These are phyloP conservation scores for Syzygium aromaticum DNA, from an alignment of 345 rosid genomes.

Conservation along the genomic window DNA sequence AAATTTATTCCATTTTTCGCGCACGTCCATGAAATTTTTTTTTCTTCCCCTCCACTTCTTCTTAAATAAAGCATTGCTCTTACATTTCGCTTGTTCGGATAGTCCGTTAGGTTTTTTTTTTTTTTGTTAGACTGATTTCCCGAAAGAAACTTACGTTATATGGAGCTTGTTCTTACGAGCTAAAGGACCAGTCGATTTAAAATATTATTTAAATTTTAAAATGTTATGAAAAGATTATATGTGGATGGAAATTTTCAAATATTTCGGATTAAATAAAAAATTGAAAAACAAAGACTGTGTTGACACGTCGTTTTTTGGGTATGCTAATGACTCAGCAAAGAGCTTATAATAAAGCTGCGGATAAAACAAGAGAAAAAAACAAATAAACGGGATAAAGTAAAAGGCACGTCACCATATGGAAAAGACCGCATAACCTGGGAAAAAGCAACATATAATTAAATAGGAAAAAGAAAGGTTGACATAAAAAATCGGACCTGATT, in stretches of 20 bases:
- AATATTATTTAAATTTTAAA: background rate
- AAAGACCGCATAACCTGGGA: background rate
- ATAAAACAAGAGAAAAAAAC: background rate
- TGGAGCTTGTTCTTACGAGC: no score
- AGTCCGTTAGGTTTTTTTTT: background rate
- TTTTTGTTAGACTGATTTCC: background rate
- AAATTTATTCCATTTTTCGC: background rate
- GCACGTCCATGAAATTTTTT: background rate
- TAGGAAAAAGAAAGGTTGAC: background rate
- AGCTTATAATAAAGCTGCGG: background rate
- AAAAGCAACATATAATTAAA: background rate
- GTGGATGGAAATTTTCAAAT: background rate
- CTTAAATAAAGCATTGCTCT: background rate
- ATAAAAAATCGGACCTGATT: background rate
- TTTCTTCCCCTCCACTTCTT: no score
- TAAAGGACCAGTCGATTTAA: background rate
- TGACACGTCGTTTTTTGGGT: background rate
- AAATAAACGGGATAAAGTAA: background rate
- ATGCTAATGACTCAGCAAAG: background rate
- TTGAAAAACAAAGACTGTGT: background rate
- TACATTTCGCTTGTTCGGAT: background rate
- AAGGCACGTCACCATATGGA: background rate
- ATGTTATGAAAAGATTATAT: background rate
- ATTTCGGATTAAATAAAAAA: background rate
- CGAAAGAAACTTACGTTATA: no score